Conservation (phyloP, 2,329 filamentous ascomycete species). For the Stylonectria norvegica region DNA sequence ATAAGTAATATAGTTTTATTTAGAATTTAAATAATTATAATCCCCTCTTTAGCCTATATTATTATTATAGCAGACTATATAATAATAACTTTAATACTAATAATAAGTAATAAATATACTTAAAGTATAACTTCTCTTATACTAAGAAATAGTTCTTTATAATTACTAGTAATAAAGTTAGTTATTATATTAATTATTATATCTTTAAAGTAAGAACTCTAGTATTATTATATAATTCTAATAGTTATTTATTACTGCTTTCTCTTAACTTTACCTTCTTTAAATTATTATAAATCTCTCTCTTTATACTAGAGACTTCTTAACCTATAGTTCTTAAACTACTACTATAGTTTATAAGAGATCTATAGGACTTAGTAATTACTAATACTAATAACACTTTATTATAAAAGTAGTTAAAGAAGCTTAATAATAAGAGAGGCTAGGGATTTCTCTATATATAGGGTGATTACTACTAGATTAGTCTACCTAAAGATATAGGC, state of each 20-base stretch:
- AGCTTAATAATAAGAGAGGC: no score
- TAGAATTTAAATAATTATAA: background rate
- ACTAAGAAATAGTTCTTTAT: background rate
- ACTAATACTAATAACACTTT: background rate
- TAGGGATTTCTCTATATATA: no score
- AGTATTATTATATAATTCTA: background rate
- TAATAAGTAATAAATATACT: no score
- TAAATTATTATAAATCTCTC: background rate
- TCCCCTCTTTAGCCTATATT: background rate
- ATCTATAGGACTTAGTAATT: no score
- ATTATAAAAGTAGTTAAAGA: no score
- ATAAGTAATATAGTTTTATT: background rate
- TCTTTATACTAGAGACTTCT: background rate
- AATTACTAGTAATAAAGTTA: no score
- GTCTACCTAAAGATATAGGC: background rate
- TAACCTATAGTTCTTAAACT: background rate
- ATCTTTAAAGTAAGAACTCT: background rate
- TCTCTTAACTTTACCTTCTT: background rate
- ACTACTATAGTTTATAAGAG: background rate
- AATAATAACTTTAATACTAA: background rate
- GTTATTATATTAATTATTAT: background rate
- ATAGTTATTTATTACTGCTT: background rate
- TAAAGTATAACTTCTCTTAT: background rate
- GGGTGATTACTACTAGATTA: background rate
- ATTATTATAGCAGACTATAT: background rate